Conservation (phyloP, 345 rosid species). For the Aquilaria yunnanensis region DNA sequence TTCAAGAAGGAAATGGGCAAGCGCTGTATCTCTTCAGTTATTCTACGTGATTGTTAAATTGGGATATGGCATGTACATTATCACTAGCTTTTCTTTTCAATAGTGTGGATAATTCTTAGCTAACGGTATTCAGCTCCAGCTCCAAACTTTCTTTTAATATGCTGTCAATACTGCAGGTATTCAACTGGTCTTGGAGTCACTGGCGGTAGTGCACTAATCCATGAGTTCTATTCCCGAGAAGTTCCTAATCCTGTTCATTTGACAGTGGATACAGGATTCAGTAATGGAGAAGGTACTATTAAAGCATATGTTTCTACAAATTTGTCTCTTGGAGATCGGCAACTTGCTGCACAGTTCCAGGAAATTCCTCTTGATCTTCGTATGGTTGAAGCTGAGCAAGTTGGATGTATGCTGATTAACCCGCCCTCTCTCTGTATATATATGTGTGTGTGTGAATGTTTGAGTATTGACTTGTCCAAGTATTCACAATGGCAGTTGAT, state of each 20-base stretch:
- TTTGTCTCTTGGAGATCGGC: constrained; percentile 79
- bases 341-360: constrained; percentile 89
- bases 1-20: not conserved
- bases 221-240: constrained; percentile 92
- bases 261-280: constrained; percentile 84
- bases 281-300: constrained; percentile 64
- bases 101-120: no score
- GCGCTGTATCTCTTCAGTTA: not conserved
- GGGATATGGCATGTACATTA: not conserved
- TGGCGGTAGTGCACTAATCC: constrained; percentile 88
- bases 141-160: not conserved
- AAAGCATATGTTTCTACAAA: constrained; percentile 77
- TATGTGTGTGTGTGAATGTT: not conserved
- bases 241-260: constrained; percentile 82
- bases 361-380: constrained; percentile 95
- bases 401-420: constrained; percentile 67
- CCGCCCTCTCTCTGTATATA: not conserved
- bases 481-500: constrained; percentile 38
- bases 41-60: not conserved
- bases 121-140: no score
- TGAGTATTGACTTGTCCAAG: not conserved
- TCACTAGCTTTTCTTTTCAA: no score
- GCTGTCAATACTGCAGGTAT: constrained; percentile 39
- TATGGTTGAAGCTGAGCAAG: constrained; percentile 89
- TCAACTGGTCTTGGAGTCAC: constrained; percentile 92